These are phyloP conservation scores for Rhodotorula paludigena DNA, from an alignment of 768 basidiomycete genomes.

Conservation along the genomic window DNA sequence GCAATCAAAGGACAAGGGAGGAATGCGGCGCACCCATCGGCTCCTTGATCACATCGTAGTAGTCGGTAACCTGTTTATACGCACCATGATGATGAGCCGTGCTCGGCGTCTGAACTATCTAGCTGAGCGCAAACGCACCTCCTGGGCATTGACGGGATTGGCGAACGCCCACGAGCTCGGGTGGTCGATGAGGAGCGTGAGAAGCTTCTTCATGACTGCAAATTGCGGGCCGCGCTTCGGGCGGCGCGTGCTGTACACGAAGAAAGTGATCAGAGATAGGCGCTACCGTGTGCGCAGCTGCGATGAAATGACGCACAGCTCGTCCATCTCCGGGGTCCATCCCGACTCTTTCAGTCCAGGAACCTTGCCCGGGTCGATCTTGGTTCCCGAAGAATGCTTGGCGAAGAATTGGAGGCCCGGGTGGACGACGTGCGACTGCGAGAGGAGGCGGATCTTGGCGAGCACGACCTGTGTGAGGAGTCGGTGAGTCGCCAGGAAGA, in stretches of 20 bases:
- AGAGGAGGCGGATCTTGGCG: constrained; percentile 77
- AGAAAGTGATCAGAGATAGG: not conserved
- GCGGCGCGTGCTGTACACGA: constrained; percentile 45
- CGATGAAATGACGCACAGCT: constrained; percentile 52
- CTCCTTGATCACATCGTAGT: constrained; percentile 76
- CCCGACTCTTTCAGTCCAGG: constrained; percentile 80
- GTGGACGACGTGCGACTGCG: constrained; percentile 78
- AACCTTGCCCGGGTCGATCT: constrained; percentile 67
- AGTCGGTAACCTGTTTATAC: constrained; percentile 61
- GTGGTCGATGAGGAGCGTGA: constrained; percentile 72
- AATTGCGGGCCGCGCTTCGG: constrained; percentile 55
- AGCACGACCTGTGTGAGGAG: constrained; percentile 60
- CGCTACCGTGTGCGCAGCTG: not conserved
- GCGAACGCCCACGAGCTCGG: constrained; percentile 83
- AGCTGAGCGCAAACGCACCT: constrained; percentile 48
- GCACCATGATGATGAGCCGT: not conserved
- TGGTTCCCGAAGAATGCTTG: constrained; percentile 34
- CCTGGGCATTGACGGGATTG: constrained; percentile 64
- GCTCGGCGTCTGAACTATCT: not conserved
- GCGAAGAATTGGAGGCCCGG: constrained; percentile 58
- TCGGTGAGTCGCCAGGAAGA: not conserved
- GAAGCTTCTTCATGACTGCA: constrained; percentile 68
- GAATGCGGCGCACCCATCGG: constrained; percentile 60
- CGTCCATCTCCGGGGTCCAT: constrained; percentile 79
- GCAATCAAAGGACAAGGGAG: not conserved